These are phyloP conservation scores for Litchi chinensis DNA, from an alignment of 345 rosid genomes.

Conservation along the genomic window DNA sequence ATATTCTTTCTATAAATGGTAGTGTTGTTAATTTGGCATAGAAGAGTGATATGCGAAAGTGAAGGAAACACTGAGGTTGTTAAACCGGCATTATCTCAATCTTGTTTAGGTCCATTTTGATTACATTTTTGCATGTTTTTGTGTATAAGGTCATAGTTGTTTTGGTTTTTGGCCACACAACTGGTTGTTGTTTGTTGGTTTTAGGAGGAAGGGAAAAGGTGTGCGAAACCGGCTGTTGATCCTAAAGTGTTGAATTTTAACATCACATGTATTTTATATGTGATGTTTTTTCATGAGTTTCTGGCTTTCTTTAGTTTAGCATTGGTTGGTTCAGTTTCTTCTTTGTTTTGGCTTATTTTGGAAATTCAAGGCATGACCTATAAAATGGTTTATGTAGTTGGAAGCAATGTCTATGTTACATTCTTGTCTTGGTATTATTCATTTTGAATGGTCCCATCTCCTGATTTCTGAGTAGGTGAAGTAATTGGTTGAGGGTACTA, in stretches of 20 bases:
- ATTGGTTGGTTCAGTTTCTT: not conserved
- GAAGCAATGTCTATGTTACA: not conserved
- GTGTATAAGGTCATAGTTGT: not conserved
- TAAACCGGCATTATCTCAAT: conserved; percentile 78
- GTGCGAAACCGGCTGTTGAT: conserved; percentile 31
- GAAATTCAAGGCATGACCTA: not conserved
- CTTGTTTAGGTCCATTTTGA: conserved; percentile 60
- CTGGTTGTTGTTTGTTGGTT: not conserved
- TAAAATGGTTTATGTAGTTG: not conserved
- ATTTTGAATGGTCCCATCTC: no score
- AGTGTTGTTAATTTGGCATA: conserved; percentile 21
- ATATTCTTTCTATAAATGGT: not conserved
- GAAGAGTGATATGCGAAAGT: conserved; percentile 64
- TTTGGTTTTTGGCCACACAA: not conserved
- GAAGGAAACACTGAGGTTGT: conserved; percentile 64
- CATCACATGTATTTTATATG: not conserved
- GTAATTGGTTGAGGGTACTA: no score
- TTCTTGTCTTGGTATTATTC: no score
- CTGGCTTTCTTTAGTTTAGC: not conserved
- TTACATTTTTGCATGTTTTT: not conserved
- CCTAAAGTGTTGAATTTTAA: conserved; percentile 1
- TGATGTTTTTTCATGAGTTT: not conserved
- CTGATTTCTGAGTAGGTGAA: no score
- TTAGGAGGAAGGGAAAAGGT: conserved; percentile 67
- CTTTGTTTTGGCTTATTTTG: not conserved